Conservation (phyloP, 495 filamentous ascomycete species). For the Cercophora samala region DNA sequence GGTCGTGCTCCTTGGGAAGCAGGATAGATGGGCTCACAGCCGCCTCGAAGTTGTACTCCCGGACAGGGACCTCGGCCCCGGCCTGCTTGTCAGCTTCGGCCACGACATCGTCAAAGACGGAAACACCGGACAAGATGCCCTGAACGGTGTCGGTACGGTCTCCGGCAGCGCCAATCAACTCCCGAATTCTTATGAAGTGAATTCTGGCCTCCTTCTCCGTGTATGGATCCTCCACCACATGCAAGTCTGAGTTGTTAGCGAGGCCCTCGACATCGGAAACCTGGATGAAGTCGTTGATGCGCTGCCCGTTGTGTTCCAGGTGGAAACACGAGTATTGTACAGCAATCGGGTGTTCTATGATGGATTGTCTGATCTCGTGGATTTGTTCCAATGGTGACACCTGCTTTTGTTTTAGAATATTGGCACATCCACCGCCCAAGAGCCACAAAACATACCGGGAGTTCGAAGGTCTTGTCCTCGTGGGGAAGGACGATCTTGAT, state of each 20-base stretch:
- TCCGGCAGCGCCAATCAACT: conserved; percentile 87
- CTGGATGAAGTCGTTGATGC: conserved; percentile 93
- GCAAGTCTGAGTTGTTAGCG: conserved; percentile 67
- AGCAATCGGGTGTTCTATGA: conserved; percentile 88
- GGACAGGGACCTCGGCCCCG: conserved; percentile 44
- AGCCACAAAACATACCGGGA: conserved; percentile 61
- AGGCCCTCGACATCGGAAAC: conserved; percentile 87
- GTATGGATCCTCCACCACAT: conserved; percentile 90
- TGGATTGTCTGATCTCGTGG: conserved; percentile 94
- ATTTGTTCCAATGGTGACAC: conserved; percentile 92
- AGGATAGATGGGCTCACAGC: conserved; percentile 64
- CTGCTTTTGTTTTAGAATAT: conserved; percentile 45
- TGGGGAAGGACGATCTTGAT: conserved; percentile 81
- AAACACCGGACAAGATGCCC: conserved; percentile 81
- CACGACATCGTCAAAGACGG: conserved; percentile 75
- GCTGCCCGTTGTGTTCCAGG: conserved; percentile 77
- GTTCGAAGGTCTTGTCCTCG: conserved; percentile 70
- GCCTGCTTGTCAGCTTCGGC: conserved; percentile 50
- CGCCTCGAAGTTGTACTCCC: conserved; percentile 72
- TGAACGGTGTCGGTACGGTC: conserved; percentile 84
- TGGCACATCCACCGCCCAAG: not conserved
- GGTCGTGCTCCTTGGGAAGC: conserved; percentile 59
- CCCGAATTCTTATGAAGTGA: conserved; percentile 84
- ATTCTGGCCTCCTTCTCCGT: conserved; percentile 97
- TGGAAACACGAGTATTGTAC: conserved; percentile 99